Evolutionary conservation across 140 eudicot species (phyloP).

Genomic region (Bidens hawaiensis): DNA sequence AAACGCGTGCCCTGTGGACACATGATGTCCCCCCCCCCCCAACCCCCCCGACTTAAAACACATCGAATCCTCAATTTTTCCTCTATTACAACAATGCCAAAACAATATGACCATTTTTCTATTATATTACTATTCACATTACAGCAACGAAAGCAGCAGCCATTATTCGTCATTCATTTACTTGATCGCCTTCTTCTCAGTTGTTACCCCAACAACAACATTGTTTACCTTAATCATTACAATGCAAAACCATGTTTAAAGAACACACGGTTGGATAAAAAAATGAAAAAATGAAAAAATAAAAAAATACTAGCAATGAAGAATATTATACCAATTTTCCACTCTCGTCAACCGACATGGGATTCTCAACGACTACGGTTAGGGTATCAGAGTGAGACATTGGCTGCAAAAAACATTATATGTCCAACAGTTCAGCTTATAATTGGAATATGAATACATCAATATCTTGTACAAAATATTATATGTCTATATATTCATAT

Average conservation of each 20-base stretch:
- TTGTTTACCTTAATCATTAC: slow-evolving; percentile 51
- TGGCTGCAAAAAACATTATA: slow-evolving; percentile 33
- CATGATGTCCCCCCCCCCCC: slow-evolving; percentile 9
- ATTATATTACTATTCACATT: slow-evolving; percentile 26
- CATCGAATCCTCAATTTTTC: slow-evolving; percentile 15
- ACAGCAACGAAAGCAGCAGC: slow-evolving; percentile 13
- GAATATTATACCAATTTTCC: slow-evolving; percentile 47
- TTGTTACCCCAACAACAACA: slow-evolving; percentile 74
- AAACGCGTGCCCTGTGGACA: slow-evolving; percentile 12
- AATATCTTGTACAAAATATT: too few relatives aligned
- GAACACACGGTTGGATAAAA: not conserved
- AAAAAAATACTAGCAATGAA: not conserved
- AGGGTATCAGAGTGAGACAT: slow-evolving; percentile 45
- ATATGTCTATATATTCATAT: too few relatives aligned
- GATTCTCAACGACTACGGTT: slow-evolving; percentile 80
- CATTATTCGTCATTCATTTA: slow-evolving; percentile 5
- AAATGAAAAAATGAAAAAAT: not conserved
- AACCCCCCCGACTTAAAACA: slow-evolving; percentile 10
- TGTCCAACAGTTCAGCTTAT: too few relatives aligned
- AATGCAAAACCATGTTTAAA: not conserved
- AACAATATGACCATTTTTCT: slow-evolving; percentile 9
- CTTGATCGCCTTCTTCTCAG: slow-evolving; percentile 44
- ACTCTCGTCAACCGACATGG: slow-evolving; percentile 62
- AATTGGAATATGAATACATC: too few relatives aligned
- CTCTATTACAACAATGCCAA: slow-evolving; percentile 18